Base-by-base conservation (phyloP, 257 asterid genomes). In the Solanum clarkiae region DNA sequence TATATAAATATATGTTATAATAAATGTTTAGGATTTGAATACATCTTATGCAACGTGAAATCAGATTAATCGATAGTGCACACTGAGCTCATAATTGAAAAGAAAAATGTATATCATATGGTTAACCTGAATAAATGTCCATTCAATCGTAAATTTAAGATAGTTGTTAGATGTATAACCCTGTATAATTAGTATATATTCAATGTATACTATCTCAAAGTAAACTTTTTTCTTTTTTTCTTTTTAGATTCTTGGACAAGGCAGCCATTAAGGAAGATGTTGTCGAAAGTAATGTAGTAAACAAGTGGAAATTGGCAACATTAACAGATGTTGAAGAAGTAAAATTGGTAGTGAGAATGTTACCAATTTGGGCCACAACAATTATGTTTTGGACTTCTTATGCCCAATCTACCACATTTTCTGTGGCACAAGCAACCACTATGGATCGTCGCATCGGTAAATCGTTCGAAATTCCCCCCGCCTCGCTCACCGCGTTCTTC, bases 291-390 rank as follows among this genome's bases (percentile, higher is more conserved):
- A 16, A 20, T 51, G 49, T 18, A 24, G 70, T 62, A 32, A 88
- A 87, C 29, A 93, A 92, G 84, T 95, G 98, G 98, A 12, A 59
- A 83, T 88, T 94, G 20, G 87, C 95, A 44, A 93, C 98, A 2
- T 83, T 91, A 86, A 95, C 99, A 0, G 98, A 95, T 40, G 97
- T 95, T 0, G 99, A 95, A 86, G 98, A 95, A 88, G 98, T 95
- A 2, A 95, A 95, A 83, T 42, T 92, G 17, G 88, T 94, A 59
- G 84, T 93, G 1, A 74, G 98, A 79, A 93, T 95, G 97, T 53
- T 95, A 22, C 98, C 99, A 8, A 91, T 91, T 42, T 95, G 98
- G 99, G 99, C 97, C 84, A 95, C 98, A 1, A 93, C 98, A 0
- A 88, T 95, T 0, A 88, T 94, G 92, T 94, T 94, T 63, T 95